Evolutionary conservation across 2,329 filamentous ascomycete species (phyloP), one percentile per base, ranked within the genome.

Genomic region (Daldinia eschscholtzii): DNA sequence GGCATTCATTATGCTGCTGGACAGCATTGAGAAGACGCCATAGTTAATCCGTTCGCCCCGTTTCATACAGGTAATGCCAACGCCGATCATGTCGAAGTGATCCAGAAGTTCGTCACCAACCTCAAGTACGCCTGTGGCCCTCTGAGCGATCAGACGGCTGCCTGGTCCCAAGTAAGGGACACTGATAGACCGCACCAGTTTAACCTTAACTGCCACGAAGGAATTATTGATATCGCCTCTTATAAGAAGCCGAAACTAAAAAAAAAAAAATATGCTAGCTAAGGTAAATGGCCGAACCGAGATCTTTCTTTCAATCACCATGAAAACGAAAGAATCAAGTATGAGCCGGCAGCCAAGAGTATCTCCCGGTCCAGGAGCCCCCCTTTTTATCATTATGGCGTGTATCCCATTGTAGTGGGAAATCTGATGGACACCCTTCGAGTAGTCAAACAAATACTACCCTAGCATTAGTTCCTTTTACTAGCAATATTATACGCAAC

Each of bases 381-480:
- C 68, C 18, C 62, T 62, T 4, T 59, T 50, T 48, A 70, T 59
- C 26, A 68, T 41, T 42, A 68, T 55, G n/a, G 61, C 52, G 46
- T 70, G 53, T n/a, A 70, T 65, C 26, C 68, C 64, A 33, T 70
- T 70, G 20, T 46, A 65, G 37, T 68, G 64, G 20, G 64, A 63
- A 57, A 70, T 57, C 46, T 68, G 64, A 48, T 68, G 44, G n/a
- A 57, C 12, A 18, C 58, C 58, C 7, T 58, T 64, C 1, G 46
- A 48, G 33, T 57, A 59, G 44, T 70, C 68, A n/a, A 70, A 70
- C 20, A 65, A 15, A 18, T 50, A 62, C 64, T 70, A 56, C 1
- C 37, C 61, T 42, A 59, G 46, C 15, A 58, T 41, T 10, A 6
- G 50, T 15, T 15, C 10, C 5, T 15, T 9, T 46, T 6, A 10